A percentile compares a stretch with the other conserved stretches of the same genome.
phyloP scores from a whole-genome alignment of 2,329 filamentous ascomycete species.

The Exophiala sideris region DNA sequence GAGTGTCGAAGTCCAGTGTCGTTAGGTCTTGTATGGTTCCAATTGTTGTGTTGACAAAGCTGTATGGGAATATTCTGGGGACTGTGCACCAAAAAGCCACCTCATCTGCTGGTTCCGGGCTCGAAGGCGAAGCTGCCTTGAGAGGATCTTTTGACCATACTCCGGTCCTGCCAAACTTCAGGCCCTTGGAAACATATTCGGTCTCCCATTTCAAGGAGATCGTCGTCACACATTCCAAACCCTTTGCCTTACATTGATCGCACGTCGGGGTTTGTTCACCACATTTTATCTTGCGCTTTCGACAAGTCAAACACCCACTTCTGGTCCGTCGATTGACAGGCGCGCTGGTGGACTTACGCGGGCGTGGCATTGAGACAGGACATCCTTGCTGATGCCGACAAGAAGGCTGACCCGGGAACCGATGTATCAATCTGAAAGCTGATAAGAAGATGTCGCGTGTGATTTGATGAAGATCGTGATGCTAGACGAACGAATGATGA shows the following conservation, averaged over 20 bases:
- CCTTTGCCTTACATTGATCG: conserved; percentile 36
- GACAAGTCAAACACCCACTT: conserved; percentile 41
- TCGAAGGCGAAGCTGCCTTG: conserved; percentile 3
- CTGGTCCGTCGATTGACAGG: conserved; percentile 30
- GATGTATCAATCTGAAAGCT: no score
- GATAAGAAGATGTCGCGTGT: no score
- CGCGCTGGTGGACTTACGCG: conserved; percentile 5
- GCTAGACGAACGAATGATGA: not conserved
- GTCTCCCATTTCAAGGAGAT: conserved; percentile 13
- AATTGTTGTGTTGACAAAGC: conserved; percentile 11
- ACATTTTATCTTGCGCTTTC: conserved; percentile 41
- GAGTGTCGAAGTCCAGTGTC: not conserved
- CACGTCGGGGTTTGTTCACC: conserved; percentile 39
- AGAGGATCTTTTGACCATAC: conserved; percentile 12
- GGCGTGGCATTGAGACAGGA: conserved; percentile 10
- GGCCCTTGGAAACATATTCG: conserved; percentile 8
- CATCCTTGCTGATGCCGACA: not conserved
- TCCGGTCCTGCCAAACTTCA: conserved; percentile 9
- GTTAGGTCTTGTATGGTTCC: conserved; percentile 1
- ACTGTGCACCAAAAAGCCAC: conserved; percentile 4
- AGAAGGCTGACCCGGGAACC: no score
- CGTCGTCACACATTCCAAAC: conserved; percentile 32
- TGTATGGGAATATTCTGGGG: conserved; percentile 7
- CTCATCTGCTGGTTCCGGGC: not conserved
- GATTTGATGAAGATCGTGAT: not conserved